Base-by-base conservation (phyloP, 129 eudicot species). In the Saussurea involucrata region DNA sequence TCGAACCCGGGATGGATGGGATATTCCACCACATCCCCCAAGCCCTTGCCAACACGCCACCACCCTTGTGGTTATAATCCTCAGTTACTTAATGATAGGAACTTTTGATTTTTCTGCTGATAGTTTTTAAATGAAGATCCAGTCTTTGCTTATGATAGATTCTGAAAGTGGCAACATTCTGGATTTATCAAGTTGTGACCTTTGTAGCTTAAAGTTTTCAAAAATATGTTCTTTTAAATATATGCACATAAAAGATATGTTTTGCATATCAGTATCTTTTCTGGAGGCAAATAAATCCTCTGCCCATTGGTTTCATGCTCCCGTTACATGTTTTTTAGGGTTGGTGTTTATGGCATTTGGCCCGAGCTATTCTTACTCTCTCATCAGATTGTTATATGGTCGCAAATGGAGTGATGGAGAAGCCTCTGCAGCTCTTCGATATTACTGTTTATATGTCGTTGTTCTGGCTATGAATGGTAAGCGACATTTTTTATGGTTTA, bases 401-500 rank as follows among this genome's bases (percentile, higher is more conserved):
- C 89, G 71, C 78, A 89, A 90, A 85, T 95, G 97, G 97, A 95
- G 99, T 87, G 99, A 95, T 72, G 97, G 97, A 63, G 97, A 95
- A 88, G 99, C 99, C 69, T 76, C 96, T 72, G 81, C 86, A 44
- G 99, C 96, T 46, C 96, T 95, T 61, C 83, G 74, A 78, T 92
- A 85, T 70, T 95, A 91, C 83, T 86, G 96, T 79, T 49, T 95
- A 64, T 95, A 88, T 78, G 87, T 95, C 8, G 82, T 94, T 27
- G 79, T 87, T 69, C 83, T 91, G 80, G 98, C 98, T 57, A 89
- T 93, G 90, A 93, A 93, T 80, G 98, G 98, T 83, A 81, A 77
- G 85, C 76, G 12, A 21, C 33, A 18, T 33, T 64, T 31, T 13
- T 17, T 18, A n/a, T n/a, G n/a, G n/a, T n/a, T n/a, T n/a, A n/a